These are phyloP conservation scores for Cardiospermum halicacabum DNA, from an alignment of 345 rosid genomes.

Conservation along the genomic window DNA sequence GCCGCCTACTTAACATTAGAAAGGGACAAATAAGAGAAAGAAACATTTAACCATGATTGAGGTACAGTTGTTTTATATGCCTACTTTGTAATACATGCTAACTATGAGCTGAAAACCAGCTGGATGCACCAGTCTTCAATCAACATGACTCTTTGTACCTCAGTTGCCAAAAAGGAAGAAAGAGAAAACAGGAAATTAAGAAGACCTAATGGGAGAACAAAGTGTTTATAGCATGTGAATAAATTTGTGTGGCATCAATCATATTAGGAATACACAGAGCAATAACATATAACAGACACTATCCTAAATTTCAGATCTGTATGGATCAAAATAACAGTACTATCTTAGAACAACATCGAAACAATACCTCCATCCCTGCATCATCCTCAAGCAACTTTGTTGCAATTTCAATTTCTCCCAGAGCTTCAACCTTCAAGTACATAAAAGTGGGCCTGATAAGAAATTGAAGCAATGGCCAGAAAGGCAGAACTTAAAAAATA, in stretches of 20 bases:
- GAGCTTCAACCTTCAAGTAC: constrained; percentile 72
- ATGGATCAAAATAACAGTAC: background rate
- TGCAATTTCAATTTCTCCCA: constrained; percentile 83
- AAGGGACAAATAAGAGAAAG: background rate
- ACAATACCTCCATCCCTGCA: constrained; percentile 42
- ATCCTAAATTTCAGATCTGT: background rate
- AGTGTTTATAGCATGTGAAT: background rate
- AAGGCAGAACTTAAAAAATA: constrained; percentile 6
- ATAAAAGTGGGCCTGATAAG: constrained; percentile 19
- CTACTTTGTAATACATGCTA: background rate
- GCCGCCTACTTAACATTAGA: background rate
- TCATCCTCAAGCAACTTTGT: constrained; percentile 64
- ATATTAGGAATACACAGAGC: background rate
- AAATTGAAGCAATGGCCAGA: constrained; percentile 12
- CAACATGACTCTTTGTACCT: background rate
- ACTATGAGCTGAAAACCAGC: background rate
- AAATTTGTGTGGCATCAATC: background rate
- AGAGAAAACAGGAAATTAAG: background rate
- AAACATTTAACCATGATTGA: background rate
- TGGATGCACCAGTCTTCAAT: background rate
- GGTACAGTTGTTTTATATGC: background rate
- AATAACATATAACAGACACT: background rate
- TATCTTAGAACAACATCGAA: constrained; percentile 3
- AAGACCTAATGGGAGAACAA: background rate
- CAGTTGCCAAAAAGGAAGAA: background rate